Conservation (phyloP, 228 moss, liverwort and hornwort species). For the Sphagnum magellanicum region DNA sequence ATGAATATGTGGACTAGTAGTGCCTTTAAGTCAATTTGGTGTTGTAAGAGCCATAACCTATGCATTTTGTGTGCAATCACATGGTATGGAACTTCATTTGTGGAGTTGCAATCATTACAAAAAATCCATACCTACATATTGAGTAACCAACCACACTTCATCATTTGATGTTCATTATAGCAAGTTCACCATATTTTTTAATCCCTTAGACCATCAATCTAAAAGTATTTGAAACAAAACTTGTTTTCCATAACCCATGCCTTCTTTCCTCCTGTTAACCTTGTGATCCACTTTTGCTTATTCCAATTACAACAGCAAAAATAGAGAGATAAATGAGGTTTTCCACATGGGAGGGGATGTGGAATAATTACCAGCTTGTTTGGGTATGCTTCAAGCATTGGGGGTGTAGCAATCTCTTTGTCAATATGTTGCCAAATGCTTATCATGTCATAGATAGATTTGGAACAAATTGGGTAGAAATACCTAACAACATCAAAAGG, state of each 20-base stretch:
- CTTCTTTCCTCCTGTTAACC: too few relatives aligned
- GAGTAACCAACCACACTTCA: background rate
- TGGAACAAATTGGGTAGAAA: constrained; percentile 60
- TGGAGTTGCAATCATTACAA: constrained; percentile 67
- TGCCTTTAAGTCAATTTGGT: constrained; percentile 3
- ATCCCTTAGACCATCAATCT: too few relatives aligned
- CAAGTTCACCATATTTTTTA: too few relatives aligned
- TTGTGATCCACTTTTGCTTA: too few relatives aligned
- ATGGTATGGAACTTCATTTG: constrained; percentile 56
- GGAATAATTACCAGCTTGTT: constrained; percentile 22
- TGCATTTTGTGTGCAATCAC: constrained; percentile 68
- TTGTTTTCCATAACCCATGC: too few relatives aligned
- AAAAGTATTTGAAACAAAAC: too few relatives aligned
- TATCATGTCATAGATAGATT: constrained; percentile 53
- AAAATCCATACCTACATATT: constrained; percentile 70
- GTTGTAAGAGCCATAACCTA: constrained; percentile 61
- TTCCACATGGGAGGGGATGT: background rate
- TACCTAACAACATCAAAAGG: constrained; percentile 17
- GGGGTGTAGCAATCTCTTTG: constrained; percentile 54
- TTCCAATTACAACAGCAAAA: background rate
- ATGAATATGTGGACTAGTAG: too few relatives aligned
- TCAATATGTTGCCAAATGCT: constrained; percentile 47
- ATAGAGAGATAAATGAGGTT: background rate
- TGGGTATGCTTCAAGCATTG: constrained; percentile 83
- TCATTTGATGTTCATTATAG: too few relatives aligned